phyloP scores from a whole-genome alignment of 2,329 filamentous ascomycete species.

The Colletotrichum chrysophilum region DNA sequence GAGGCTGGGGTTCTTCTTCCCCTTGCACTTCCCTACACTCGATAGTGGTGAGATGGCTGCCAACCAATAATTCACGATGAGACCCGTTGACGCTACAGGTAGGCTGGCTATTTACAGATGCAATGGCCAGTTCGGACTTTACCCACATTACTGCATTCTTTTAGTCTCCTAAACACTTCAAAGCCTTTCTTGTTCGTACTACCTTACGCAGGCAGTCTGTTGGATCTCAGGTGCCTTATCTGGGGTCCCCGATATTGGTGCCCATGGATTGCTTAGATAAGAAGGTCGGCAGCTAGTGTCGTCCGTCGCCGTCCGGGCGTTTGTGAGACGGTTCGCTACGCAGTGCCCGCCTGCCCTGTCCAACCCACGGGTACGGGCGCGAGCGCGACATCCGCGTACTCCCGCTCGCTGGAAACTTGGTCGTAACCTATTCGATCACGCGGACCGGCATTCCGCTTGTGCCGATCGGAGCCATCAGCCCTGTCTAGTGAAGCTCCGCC shows the following conservation, averaged over 20 bases:
- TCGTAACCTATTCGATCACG: background rate
- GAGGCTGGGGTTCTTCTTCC: background rate
- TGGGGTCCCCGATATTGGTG: background rate
- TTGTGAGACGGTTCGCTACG: background rate
- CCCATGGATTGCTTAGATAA: background rate
- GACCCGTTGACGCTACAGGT: background rate
- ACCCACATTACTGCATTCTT: background rate
- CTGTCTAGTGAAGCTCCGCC: background rate
- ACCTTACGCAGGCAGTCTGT: background rate
- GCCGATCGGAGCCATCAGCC: background rate
- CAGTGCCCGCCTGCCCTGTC: background rate
- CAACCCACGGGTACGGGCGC: background rate
- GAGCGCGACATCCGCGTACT: background rate
- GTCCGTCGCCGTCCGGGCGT: background rate
- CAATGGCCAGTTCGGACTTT: background rate
- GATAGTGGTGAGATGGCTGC: background rate
- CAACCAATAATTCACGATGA: background rate
- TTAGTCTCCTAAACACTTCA: background rate
- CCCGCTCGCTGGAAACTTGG: background rate
- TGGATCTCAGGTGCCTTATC: background rate
- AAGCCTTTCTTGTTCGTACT: background rate
- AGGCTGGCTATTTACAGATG: background rate
- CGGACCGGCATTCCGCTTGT: background rate
- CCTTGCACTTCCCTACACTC: background rate
- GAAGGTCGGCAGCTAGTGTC: background rate